Conservation (phyloP, 23 red algal genomes). For the Gracilaria gracilis region DNA sequence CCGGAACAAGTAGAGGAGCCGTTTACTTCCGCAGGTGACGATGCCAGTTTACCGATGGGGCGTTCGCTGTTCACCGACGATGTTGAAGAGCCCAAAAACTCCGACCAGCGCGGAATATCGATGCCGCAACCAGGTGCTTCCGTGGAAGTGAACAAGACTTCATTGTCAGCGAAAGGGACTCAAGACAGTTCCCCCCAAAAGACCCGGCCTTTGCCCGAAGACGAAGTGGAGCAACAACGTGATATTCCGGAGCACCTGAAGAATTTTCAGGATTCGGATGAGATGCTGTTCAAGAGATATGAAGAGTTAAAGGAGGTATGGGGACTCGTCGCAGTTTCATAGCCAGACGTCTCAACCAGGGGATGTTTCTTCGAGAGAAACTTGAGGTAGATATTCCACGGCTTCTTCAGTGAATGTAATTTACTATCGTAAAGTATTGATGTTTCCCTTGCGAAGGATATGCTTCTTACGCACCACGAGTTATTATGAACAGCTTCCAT, state of each 20-base stretch:
- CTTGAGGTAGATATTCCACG: background rate
- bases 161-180: background rate
- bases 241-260: background rate
- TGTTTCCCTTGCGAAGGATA: background rate
- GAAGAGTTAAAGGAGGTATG: conserved; percentile 33
- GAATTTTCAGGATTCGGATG: conserved; percentile 52
- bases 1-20: background rate
- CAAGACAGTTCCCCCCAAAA: background rate
- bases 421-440: background rate
- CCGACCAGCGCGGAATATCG: background rate
- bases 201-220: background rate
- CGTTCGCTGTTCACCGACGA: conserved; percentile 16
- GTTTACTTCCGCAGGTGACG: background rate
- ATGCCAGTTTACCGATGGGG: background rate
- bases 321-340: background rate
- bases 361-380: background rate
- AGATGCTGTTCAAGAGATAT: conserved; percentile 55
- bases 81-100: background rate
- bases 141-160: background rate
- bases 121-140: background rate
- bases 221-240: background rate
- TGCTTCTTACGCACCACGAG: background rate
- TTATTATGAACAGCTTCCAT: background rate
- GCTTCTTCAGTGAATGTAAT: background rate
- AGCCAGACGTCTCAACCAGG: background rate